Percentiles rank a stretch among this genome's conserved stretches.
Conservation (phyloP, 164 flowering plant genomes). For the Umbellularia californica region DNA sequence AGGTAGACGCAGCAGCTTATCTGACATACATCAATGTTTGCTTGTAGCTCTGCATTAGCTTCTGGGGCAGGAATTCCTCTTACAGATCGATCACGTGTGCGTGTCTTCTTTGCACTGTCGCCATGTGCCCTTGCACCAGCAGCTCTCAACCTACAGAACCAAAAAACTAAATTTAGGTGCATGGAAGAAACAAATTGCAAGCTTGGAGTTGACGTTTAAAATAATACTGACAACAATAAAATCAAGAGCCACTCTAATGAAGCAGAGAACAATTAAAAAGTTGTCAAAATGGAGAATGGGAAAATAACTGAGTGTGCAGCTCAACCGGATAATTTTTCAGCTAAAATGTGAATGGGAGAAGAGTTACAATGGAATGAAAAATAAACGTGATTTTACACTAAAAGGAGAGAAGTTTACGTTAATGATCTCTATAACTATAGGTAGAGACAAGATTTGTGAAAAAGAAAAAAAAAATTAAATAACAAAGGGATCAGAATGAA, state of each 20-base stretch:
- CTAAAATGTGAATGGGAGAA: background rate
- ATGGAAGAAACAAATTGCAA: background rate
- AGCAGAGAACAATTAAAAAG: no score
- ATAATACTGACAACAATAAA: no score
- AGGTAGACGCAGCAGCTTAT: constrained; percentile 12
- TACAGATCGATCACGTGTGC: constrained; percentile 55
- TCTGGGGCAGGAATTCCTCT: constrained; percentile 77
- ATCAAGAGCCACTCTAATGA: no score
- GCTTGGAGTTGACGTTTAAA: background rate
- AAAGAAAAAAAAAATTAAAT: no score
- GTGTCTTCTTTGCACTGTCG: constrained; percentile 60
- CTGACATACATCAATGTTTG: constrained; percentile 76
- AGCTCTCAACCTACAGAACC: constrained; percentile 58
- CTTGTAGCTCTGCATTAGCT: constrained; percentile 82
- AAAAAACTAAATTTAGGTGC: background rate
- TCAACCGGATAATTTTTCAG: no score
- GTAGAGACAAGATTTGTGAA: no score
- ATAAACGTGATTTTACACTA: no score
- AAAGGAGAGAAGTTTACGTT: background rate
- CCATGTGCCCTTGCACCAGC: constrained; percentile 59
- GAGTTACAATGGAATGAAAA: background rate
- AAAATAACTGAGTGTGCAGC: no score
- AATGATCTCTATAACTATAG: no score
- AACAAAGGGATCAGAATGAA: no score
- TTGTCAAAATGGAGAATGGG: no score